Base-by-base conservation (phyloP, 2,329 filamentous ascomycete genomes). In the Colletotrichum incanum region DNA sequence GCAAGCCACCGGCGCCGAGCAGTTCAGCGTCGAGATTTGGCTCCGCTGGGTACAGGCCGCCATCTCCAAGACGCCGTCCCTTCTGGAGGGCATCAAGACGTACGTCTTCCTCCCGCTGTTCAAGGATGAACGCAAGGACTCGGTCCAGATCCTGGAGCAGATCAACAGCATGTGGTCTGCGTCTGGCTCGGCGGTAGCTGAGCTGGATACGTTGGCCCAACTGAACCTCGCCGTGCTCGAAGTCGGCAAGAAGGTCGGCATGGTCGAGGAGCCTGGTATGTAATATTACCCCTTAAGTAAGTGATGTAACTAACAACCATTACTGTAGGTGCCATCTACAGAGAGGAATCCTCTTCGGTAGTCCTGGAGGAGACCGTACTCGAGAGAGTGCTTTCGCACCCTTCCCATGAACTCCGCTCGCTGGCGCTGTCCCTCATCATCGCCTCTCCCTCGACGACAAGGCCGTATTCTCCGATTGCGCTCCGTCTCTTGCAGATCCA, bases 361-460 rank as follows among this genome's bases (percentile, higher is more conserved):
- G 77, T 82, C 1, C 77, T 88, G 43, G 80, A 84, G 65, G 82
- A 83, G 67, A 73, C 79, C 16, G 81, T 88, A 2, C 80, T 93
- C 9, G 86, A 88, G 47, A 81, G 78, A 43, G 85, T 92, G 3
- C 80, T 92, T 39, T 83, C 83, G 3, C 86, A 89, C 81, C 86
- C 86, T 52, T 90, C 90, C 76, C 84, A 90, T 76, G 86, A 90
- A 74, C 91, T 96, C 64, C 91, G 95, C 37, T 89, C 95, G 31
- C 89, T 95, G n/a, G 94, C 94, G 0, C 87, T 98, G 47, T 94
- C 94, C 37, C 87, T 98, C 16, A 87, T 98, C 9, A 90, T 94
- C 16, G 91, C 92, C 12, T 96, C 94, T 0, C 90, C 91, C 12
- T 90, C 93, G 2, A 92, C 92, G 0, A 94, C 93, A 3, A 91